Percentiles rank a stretch among this genome's conserved stretches.
Conservation (phyloP, 768 basidiomycete genomes). For the Hericium alpestre region DNA sequence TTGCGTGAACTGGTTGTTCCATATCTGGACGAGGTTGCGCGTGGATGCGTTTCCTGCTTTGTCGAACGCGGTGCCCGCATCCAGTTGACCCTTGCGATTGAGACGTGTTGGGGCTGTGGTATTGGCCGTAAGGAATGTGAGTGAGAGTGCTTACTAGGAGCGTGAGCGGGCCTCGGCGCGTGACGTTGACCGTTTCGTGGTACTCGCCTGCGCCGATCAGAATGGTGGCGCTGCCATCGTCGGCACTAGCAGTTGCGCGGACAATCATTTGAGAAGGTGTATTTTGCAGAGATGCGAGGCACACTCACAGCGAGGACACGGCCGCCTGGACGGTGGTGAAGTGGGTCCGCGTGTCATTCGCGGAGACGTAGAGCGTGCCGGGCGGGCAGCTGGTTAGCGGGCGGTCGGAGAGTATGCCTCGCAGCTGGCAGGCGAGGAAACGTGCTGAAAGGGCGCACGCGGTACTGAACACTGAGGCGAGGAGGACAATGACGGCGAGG, state of each 20-base stretch:
- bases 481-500: neutral
- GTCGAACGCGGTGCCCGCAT: constrained; percentile 23
- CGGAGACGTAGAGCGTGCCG: constrained; percentile 51
- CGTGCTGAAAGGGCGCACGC: constrained; percentile 28
- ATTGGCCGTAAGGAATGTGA: neutral
- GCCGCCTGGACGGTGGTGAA: constrained; percentile 47
- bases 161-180: constrained; percentile 41
- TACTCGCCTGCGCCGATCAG: constrained; percentile 52
- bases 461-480: neutral
- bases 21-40: constrained; percentile 42
- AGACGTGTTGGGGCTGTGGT: neutral
- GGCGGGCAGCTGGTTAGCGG: constrained; percentile 44
- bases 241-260: constrained; percentile 25
- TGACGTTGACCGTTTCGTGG: constrained; percentile 48
- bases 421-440: constrained; percentile 40
- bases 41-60: constrained; percentile 33
- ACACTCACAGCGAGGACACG: constrained; percentile 40
- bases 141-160: constrained; percentile 32
- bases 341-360: constrained; percentile 31
- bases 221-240: constrained; percentile 31
- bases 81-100: constrained; percentile 38
- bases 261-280: neutral
- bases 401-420: constrained; percentile 31
- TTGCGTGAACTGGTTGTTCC: constrained; percentile 34
- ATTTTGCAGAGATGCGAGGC: neutral